These are phyloP conservation scores for Echeveria elegans DNA, from an alignment of 164 flowering plant genomes.

Conservation along the genomic window DNA sequence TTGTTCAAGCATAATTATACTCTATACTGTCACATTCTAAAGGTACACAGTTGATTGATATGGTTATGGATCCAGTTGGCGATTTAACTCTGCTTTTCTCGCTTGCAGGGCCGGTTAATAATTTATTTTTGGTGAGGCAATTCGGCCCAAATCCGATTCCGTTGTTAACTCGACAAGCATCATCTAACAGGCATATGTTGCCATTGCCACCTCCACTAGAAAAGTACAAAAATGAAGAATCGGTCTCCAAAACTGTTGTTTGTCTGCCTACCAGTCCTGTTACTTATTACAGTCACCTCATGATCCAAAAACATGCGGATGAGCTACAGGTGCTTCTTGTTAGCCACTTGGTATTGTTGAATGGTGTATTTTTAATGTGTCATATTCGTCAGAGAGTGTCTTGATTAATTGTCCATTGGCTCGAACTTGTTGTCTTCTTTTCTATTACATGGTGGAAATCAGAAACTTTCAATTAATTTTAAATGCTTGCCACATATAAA, in stretches of 20 bases:
- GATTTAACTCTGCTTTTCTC: neutral
- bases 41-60: too few relatives aligned
- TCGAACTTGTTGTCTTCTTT: neutral
- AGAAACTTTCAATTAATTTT: too few relatives aligned
- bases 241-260: constrained; percentile 20
- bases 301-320: constrained; percentile 43
- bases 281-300: constrained; percentile 28
- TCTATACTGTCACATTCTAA: too few relatives aligned
- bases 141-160: constrained; percentile 17
- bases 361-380: neutral
- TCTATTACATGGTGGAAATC: neutral
- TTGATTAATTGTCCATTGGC: neutral
- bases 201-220: constrained; percentile 56
- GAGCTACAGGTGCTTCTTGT: constrained; percentile 23
- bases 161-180: constrained; percentile 17
- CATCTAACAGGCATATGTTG: constrained; percentile 31
- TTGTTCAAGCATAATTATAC: neutral
- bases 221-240: constrained; percentile 40
- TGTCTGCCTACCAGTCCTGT: constrained; percentile 18
- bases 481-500: too few relatives aligned
- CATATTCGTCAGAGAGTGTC: too few relatives aligned
- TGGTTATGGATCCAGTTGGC: neutral
- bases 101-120: constrained; percentile 62
- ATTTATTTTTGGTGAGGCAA: constrained; percentile 38
- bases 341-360: neutral